These are phyloP conservation scores for Beauveria brongniartii DNA, from an alignment of 2,329 filamentous ascomycete species.

Conservation along the genomic window DNA sequence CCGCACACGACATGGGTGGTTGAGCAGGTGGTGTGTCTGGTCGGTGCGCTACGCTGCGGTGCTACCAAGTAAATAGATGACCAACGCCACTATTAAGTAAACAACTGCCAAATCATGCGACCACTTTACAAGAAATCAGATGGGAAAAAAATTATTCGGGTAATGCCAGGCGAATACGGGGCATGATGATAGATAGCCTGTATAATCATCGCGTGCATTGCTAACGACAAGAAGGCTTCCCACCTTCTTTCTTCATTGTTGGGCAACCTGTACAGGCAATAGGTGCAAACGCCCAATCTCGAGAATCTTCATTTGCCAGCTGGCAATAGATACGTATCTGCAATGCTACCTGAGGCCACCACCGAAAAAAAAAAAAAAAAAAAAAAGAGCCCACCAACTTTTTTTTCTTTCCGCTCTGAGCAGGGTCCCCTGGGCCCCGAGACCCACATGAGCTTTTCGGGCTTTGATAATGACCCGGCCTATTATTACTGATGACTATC, in stretches of 20 bases:
- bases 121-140: not conserved
- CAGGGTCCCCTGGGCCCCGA: not conserved
- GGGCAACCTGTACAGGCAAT: not conserved
- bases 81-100: not conserved
- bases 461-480: too few species aligned
- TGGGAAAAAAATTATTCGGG: too few species aligned
- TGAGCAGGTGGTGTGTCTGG: not conserved
- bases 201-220: not conserved
- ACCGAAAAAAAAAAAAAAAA: not conserved
- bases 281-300: not conserved
- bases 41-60: not conserved
- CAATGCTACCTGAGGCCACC: not conserved
- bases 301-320: not conserved
- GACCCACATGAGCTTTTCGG: not conserved
- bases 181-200: not conserved
- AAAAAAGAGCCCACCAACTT: not conserved
- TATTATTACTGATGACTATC: too few species aligned
- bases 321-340: not conserved
- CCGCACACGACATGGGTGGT: not conserved
- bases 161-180: not conserved
- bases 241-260: too few species aligned
- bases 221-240: not conserved
- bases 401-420: not conserved
- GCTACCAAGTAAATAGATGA: not conserved
- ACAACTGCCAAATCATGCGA: slow-evolving; percentile 1